Base-by-base conservation (phyloP, 257 asterid genomes). In the Dorcoceras hygrometricum region DNA sequence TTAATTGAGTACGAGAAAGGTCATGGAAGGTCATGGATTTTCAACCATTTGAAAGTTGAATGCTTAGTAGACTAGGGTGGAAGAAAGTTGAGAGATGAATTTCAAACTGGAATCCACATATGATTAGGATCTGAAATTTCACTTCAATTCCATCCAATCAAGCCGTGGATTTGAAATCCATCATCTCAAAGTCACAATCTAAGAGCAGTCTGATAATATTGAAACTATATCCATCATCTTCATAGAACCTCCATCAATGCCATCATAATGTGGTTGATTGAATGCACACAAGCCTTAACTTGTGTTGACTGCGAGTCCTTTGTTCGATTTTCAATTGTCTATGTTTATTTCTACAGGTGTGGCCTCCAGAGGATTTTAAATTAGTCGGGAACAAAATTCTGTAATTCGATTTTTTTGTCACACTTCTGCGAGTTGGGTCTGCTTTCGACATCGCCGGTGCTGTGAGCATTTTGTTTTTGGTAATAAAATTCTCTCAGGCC, bases 321-420 rank as follows among this genome's bases (percentile, higher is more conserved):
- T 23, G 6, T 26, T 7, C 39, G 7, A 1, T 2, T 8, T 23
- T n/a, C 29, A 48, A 28, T 64, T 24, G 3, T 28, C 27, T 12
- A 29, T 57, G n/a, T 26, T 32, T 63, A 57, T 53, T 57, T 65
- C 19, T 65, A 24, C 78, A 85, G 89, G 61, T 81, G 20, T 87
- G 95, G 92, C 92, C 96, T 50, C 81, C 75, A 28, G 51, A 76
- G 75, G 83, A 83, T 70, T 76, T 80, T 68, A 77, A 82, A 74
- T 80, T 77, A 19, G 43, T 81, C 50, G 77, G 74, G 62, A 73
- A 72, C 65, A 66, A 69, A 32, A 70, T 59, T 60, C 29, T 31
- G 48, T 70, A 76, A 70, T 65, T 70, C 57, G 53, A 67, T 26
- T 67, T 50, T 65, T 26, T 61, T 75, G 91, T 70, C 75, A 73